Evolutionary conservation across 2,329 filamentous ascomycete genomes (phyloP), one percentile per base, ranked within the genome.

Genomic region (Clonostachys rosea): DNA sequence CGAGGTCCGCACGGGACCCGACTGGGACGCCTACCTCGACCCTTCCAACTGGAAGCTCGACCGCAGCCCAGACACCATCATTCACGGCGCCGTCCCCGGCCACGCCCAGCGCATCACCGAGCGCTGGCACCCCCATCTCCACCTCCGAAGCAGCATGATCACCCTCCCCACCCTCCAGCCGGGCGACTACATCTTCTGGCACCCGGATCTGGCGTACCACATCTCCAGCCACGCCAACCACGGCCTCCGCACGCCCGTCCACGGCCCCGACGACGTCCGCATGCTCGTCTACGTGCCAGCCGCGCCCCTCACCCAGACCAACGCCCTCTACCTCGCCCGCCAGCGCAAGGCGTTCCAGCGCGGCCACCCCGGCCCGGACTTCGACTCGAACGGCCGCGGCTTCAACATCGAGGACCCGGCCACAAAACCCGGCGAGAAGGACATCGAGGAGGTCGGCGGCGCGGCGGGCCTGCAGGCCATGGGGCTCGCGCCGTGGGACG

Each of bases 111-210:
- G 77, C 47, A 71, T 81, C 40, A 80, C 77, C 2, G 76, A 79
- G 55, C 68, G 71, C 11, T 81, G 77, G 77, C 77, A 81, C 54
- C 77, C 78, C 17, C 78, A 81, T 48, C 66, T 80, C 12, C 67
- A 74, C 56, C 68, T 81, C 42, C 69, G 74, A 49, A 66, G 69
- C 47, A 79, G 73, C 51, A 71, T 81, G 51, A 69, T 80, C 48
- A 75, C 76, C n/a, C 69, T 79, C 42, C 77, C 77, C 5, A 75
- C 73, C 10, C 60, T 81, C 40, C 73, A 74, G 50, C 70, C 75
- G 0, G 77, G 77, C 54, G 77, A 80, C 65, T 81, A 81, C 57
- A 76, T 81, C 50, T 63, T 81, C 53, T 81, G 77, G 77, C 77
- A 81, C 55, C 76, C 76, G 18, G 77, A 81, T 52, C 69, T 79